A percentile compares a stretch with the other conserved stretches of the same genome.
Conservation (phyloP, 192 early-diverging fungal species). For the Entomortierella parvispora region DNA sequence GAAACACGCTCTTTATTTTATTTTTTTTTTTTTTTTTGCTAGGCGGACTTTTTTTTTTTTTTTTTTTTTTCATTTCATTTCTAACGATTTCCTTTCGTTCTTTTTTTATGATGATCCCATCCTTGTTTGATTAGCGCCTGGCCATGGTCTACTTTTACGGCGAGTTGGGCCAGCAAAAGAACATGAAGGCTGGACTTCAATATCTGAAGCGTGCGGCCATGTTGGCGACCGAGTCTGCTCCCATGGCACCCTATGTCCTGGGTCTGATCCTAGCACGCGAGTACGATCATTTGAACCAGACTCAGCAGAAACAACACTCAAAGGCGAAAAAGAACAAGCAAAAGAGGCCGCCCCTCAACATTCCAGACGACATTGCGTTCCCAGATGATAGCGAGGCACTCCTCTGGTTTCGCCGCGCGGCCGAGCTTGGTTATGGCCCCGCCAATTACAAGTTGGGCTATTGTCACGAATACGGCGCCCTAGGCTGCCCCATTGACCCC, state of each 20-base stretch:
- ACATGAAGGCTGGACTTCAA: slow-evolving; percentile 82
- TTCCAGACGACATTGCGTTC: slow-evolving; percentile 70
- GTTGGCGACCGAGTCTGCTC: slow-evolving; percentile 73
- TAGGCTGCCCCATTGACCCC: slow-evolving; percentile 74
- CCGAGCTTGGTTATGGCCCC: slow-evolving; percentile 74
- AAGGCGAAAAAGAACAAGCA: not conserved
- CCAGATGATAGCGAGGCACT: slow-evolving; percentile 81
- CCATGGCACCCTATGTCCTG: slow-evolving; percentile 80
- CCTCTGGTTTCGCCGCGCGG: slow-evolving; percentile 78
- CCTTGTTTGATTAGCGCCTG: slow-evolving; percentile 65
- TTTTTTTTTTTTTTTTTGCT: slow-evolving; percentile 8
- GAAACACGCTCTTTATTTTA: slow-evolving; percentile 6
- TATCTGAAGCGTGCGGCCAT: slow-evolving; percentile 84
- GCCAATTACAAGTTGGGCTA: slow-evolving; percentile 85
- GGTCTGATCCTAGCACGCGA: slow-evolving; percentile 83
- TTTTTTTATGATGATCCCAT: not conserved
- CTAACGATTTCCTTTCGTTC: not conserved
- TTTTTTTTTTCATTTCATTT: not conserved
- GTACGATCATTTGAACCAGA: slow-evolving; percentile 20
- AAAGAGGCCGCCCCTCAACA: slow-evolving; percentile 56
- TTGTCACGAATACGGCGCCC: slow-evolving; percentile 81
- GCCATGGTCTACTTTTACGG: slow-evolving; percentile 82
- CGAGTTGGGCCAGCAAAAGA: slow-evolving; percentile 69
- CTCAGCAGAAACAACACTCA: too few species aligned
- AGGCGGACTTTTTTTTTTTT: not conserved